Percentiles rank a stretch among this genome's conserved stretches.
phyloP scores from a whole-genome alignment of 2,329 filamentous ascomycete genomes.

The Aspergillus terreus region DNA sequence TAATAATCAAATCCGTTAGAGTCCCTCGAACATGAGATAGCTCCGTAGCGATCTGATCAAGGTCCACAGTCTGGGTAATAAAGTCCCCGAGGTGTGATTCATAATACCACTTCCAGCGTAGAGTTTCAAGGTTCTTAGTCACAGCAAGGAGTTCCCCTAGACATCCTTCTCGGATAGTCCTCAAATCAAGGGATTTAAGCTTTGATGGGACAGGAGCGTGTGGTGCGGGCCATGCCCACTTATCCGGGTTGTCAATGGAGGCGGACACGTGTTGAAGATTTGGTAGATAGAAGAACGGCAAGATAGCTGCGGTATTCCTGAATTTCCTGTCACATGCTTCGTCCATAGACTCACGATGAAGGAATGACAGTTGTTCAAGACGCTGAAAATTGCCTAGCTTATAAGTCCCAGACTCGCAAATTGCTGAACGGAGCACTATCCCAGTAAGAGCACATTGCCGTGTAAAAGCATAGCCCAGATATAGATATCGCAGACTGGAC shows the following conservation, averaged over 20 bases:
- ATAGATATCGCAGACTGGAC: neutral
- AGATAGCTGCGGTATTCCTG: constrained; percentile 12
- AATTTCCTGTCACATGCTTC: neutral
- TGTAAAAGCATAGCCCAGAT: neutral
- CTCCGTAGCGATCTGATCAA: constrained; percentile 13
- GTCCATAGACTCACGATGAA: neutral
- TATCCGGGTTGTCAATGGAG: constrained; percentile 13
- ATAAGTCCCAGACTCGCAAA: neutral
- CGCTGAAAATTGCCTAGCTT: neutral
- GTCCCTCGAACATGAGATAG: constrained; percentile 17
- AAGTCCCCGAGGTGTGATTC: too few species aligned
- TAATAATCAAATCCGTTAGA: constrained; percentile 16
- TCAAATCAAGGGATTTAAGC: constrained; percentile 11
- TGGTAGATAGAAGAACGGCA: constrained; percentile 19
- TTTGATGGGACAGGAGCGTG: constrained; percentile 4
- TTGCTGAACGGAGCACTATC: neutral
- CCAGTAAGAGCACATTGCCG: neutral
- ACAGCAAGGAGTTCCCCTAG: constrained; percentile 9
- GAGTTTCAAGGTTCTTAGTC: constrained; percentile 6
- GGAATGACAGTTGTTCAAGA: neutral
- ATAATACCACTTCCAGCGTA: constrained; percentile 15
- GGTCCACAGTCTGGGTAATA: constrained; percentile 8
- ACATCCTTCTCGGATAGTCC: constrained; percentile 6
- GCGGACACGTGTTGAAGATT: constrained; percentile 10
- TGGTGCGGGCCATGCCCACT: constrained; percentile 14